Conservation (phyloP, 805 yeast species). For the Sugiyamaella chiloensis region DNA sequence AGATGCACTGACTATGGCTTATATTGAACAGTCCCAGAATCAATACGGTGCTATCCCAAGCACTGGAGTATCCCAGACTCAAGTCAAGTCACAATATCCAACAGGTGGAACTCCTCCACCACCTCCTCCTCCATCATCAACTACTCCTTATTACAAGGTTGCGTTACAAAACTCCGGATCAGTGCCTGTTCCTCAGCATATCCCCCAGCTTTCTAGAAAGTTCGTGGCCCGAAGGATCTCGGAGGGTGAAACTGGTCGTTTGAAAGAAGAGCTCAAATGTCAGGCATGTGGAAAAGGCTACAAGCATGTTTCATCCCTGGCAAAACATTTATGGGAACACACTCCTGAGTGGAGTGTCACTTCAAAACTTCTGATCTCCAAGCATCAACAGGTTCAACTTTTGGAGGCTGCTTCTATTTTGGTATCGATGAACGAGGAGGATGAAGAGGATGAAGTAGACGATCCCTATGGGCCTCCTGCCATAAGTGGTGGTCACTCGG, state of each 20-base stretch:
- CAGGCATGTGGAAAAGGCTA: slow-evolving; percentile 92
- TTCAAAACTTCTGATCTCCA: slow-evolving; percentile 72
- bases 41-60: background rate
- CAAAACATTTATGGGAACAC: slow-evolving; percentile 90
- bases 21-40: slow-evolving; percentile 6
- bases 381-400: slow-evolving; percentile 83
- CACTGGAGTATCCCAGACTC: background rate
- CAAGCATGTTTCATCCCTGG: slow-evolving; percentile 82
- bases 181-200: slow-evolving; percentile 3
- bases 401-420: slow-evolving; percentile 69
- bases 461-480: slow-evolving; percentile 1
- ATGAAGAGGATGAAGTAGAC: slow-evolving; percentile 23
- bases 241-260: slow-evolving; percentile 82
- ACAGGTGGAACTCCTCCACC: background rate
- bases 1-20: slow-evolving; percentile 9
- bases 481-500: background rate
- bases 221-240: slow-evolving; percentile 79
- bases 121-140: background rate
- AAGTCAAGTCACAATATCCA: background rate
- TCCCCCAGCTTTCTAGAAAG: slow-evolving; percentile 34
- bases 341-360: slow-evolving; percentile 94
- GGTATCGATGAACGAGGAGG: slow-evolving; percentile 61
- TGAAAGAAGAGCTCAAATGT: slow-evolving; percentile 80
- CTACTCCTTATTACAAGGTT: slow-evolving; percentile 9
- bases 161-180: slow-evolving; percentile 7